These are phyloP conservation scores for Wickerhamomyces queroliae DNA, from an alignment of 805 yeast species.

Conservation along the genomic window DNA sequence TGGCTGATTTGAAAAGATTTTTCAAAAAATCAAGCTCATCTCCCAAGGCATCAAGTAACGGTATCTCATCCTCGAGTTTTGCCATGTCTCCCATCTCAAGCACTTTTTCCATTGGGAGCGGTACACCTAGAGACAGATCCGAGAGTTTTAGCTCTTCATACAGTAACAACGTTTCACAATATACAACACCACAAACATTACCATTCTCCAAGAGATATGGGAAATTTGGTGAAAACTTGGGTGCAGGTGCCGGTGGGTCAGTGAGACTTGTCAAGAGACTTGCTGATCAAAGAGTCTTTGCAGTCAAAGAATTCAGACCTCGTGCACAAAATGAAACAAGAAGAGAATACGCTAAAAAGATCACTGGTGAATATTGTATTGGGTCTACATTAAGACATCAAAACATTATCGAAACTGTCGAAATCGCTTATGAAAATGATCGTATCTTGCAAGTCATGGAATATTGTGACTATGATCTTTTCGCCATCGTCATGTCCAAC, in stretches of 20 bases:
- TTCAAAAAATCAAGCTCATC: conserved; percentile 43
- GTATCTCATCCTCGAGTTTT: conserved; percentile 6
- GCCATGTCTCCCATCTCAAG: conserved; percentile 15
- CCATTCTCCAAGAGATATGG: conserved; percentile 76
- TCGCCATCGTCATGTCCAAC: conserved; percentile 92
- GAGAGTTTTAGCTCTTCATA: conserved; percentile 27
- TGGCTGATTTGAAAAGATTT: conserved; percentile 72
- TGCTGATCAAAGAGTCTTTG: conserved; percentile 68
- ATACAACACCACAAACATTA: conserved; percentile 31
- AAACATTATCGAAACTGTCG: conserved; percentile 86
- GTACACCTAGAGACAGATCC: conserved; percentile 16
- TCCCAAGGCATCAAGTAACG: conserved; percentile 14
- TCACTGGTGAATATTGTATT: conserved; percentile 91
- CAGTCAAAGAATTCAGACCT: conserved; percentile 87
- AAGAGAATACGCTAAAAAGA: conserved; percentile 85
- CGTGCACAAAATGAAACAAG: conserved; percentile 67
- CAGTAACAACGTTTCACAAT: conserved; percentile 29
- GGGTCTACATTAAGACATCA: conserved; percentile 88
- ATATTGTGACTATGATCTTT: conserved; percentile 86
- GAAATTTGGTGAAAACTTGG: conserved; percentile 79
- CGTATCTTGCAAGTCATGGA: conserved; percentile 90
- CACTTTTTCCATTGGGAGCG: conserved; percentile 10
- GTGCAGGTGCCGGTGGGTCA: conserved; percentile 94
- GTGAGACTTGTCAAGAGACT: conserved; percentile 69
- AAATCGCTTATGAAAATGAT: conserved; percentile 84